Base-by-base conservation (phyloP, 2,329 filamentous ascomycete genomes). In the Colletotrichum musicola region DNA sequence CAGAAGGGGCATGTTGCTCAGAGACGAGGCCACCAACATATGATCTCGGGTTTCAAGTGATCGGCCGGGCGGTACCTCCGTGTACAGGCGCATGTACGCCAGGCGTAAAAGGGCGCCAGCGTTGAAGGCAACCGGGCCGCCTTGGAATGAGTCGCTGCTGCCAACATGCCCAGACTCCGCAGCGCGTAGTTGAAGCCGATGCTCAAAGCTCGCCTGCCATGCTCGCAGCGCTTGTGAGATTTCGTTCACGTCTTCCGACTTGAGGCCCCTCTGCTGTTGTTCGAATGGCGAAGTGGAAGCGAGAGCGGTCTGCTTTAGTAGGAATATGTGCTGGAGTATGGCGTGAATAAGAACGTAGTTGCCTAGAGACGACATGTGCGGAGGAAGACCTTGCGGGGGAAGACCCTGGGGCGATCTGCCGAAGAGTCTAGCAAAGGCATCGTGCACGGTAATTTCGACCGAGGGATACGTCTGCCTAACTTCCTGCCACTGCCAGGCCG, bases 301-400 rank as follows among this genome's bases (percentile, higher is more conserved):
- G 56, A 89, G 84, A 0, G 85, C 87, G 0, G 88, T 89, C 73
- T 91, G 88, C 72, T 91, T 91, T 22, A 92, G 77, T 44, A 93
- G 82, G 75, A 90, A 93, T 16, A 93, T 90, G 70, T 93, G 90
- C 73, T 93, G 91, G 12, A 93, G 85, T 25, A 94, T 77, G 4
- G 90, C 90, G 73, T 93, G 90, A 3, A 93, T 90, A 40, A 94
- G 81, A 7, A 92, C 86, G 71, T 93, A 93, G 73, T 91, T 91
- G 1, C 90, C 91, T 6, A 92, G 78, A 0, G 89, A 88, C 0
- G 87, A 88, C 64, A 88, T 81, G 51, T 84, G 83, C 0, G 82
- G 78, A 1, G 84, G 83, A 1, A 86, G 80, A 0, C 80, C 81
- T 69, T 86, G 83, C 1, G 81, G 80, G 30, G 30, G 30, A 10